A percentile compares a stretch with the other conserved stretches of the same genome.
These are phyloP conservation scores for Chlorella vulgaris DNA, from an alignment of 139 green algal genomes.

Conservation along the genomic window DNA sequence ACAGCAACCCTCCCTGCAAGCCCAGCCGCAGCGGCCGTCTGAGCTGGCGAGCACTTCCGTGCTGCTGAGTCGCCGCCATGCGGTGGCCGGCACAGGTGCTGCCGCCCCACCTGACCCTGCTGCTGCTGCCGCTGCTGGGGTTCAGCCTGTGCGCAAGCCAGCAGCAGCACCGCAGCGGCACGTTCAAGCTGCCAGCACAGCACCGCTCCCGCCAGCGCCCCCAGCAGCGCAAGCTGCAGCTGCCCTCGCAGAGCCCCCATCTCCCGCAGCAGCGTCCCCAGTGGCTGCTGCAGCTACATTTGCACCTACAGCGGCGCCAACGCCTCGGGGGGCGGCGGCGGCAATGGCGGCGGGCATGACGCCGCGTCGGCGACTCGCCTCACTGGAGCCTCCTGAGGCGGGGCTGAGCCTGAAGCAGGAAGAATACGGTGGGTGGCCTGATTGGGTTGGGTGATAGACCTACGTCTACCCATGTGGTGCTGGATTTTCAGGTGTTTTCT, in stretches of 20 bases:
- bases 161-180: not conserved
- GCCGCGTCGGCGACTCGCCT: not conserved
- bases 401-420: constrained; percentile 3
- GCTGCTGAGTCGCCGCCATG: not conserved
- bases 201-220: not conserved
- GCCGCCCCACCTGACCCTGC: not conserved
- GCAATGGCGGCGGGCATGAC: not conserved
- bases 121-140: too few species aligned
- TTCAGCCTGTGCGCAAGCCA: not conserved
- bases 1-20: too few species aligned
- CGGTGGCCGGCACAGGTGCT: not conserved
- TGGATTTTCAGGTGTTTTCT: not conserved
- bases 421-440: not conserved
- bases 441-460: not conserved
- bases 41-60: not conserved
- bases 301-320: not conserved
- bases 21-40: not conserved
- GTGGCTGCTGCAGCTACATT: not conserved
- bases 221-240: not conserved
- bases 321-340: not conserved
- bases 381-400: constrained; percentile 1
- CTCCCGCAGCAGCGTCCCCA: too few species aligned
- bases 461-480: too few species aligned
- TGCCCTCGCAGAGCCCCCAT: not conserved
- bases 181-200: not conserved